A percentile compares a stretch with the other conserved stretches of the same genome.
These are phyloP conservation scores for Eimeria maxima DNA, from an alignment of 169 alveolate species.

Conservation along the genomic window DNA sequence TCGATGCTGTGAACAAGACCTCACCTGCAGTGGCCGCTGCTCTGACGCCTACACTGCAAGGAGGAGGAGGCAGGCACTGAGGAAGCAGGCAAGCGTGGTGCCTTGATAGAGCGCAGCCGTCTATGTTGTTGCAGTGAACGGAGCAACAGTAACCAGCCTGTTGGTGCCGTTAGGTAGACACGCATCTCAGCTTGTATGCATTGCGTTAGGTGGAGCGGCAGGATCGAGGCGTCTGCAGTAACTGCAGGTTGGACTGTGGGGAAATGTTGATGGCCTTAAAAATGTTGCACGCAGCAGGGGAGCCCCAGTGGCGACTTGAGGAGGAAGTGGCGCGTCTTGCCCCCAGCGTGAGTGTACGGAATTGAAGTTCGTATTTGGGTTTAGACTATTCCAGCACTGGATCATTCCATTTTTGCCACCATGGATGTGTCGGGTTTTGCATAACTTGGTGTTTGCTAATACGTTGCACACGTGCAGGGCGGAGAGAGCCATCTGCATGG, in stretches of 20 bases:
- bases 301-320: slow-evolving; percentile 76
- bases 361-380: neutral
- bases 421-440: neutral
- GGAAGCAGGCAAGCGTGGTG: slow-evolving; percentile 35
- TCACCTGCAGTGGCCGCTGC: slow-evolving; percentile 77
- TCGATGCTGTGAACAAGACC: slow-evolving; percentile 72
- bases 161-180: neutral
- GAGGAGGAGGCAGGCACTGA: slow-evolving; percentile 52
- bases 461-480: neutral
- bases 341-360: slow-evolving; percentile 50
- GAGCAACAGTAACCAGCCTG: neutral
- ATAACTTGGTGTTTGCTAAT: neutral
- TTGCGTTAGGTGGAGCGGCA: slow-evolving; percentile 34
- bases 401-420: neutral
- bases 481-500: neutral
- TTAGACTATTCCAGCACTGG: neutral
- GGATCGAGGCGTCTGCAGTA: slow-evolving; percentile 64
- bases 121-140: neutral
- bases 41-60: slow-evolving; percentile 56
- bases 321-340: slow-evolving; percentile 58
- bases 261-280: slow-evolving; percentile 40
- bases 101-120: neutral
- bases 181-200: neutral
- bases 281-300: slow-evolving; percentile 75
- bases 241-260: slow-evolving; percentile 62